Conservation (phyloP, 2,329 filamentous ascomycete genomes). For the Fusarium sp. region DNA sequence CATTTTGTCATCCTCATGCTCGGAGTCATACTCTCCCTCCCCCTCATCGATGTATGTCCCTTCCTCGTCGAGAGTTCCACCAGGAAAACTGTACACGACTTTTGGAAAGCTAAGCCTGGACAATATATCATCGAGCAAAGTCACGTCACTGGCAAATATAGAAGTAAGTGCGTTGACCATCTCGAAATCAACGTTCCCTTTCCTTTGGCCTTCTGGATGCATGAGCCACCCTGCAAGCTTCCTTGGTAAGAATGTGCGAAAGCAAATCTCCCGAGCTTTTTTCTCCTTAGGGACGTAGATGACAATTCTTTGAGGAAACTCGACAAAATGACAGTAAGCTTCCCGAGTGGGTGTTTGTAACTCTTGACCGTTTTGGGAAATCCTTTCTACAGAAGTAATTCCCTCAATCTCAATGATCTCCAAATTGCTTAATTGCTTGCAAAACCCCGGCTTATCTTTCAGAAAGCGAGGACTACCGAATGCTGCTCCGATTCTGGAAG, state of each 20-base stretch:
- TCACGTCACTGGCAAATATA: slow-evolving; percentile 17
- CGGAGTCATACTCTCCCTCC: not conserved
- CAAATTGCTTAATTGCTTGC: slow-evolving; percentile 21
- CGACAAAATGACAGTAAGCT: slow-evolving; percentile 9
- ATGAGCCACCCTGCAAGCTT: slow-evolving; percentile 17
- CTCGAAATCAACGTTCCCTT: not conserved
- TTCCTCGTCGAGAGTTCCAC: not conserved
- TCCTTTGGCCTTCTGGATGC: not conserved
- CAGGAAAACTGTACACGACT: not conserved
- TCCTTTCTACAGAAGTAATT: slow-evolving; percentile 16
- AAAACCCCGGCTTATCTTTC: not conserved
- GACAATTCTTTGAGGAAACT: not conserved
- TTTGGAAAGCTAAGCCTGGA: slow-evolving; percentile 23
- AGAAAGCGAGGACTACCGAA: slow-evolving; percentile 22
- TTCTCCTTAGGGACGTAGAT: slow-evolving; percentile 25
- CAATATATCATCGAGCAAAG: slow-evolving; percentile 21
- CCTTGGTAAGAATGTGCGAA: slow-evolving; percentile 19
- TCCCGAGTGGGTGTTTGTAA: not conserved
- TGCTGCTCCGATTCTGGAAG: slow-evolving; percentile 14
- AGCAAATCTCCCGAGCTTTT: slow-evolving; percentile 21
- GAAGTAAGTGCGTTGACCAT: slow-evolving; percentile 23
- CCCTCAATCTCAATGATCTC: slow-evolving; percentile 15
- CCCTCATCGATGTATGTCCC: not conserved
- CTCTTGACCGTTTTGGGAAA: slow-evolving; percentile 10
- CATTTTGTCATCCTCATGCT: not conserved